Evolutionary conservation across 768 basidiomycete genomes (phyloP).

Genomic region (Chalciporus sphaerocephalus): DNA sequence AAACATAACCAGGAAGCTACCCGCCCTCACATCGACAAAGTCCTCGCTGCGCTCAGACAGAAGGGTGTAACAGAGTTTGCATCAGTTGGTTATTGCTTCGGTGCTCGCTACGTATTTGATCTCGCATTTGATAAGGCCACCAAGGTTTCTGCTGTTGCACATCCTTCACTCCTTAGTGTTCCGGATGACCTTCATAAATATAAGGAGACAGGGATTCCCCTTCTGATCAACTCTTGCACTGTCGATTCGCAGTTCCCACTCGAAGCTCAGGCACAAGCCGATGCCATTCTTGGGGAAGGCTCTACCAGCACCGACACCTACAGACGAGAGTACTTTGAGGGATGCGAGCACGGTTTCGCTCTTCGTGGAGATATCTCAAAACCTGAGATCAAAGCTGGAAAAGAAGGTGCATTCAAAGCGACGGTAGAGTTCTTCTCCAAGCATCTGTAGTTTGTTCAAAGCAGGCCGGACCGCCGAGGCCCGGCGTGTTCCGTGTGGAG

Average conservation of each 20-base stretch:
- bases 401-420: constrained; percentile 58
- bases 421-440: constrained; percentile 49
- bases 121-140: constrained; percentile 54
- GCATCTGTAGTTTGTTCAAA: constrained; percentile 5
- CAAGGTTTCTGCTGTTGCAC: constrained; percentile 46
- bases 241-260: constrained; percentile 46
- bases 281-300: constrained; percentile 43
- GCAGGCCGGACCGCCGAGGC: too few species aligned
- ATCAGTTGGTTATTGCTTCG: constrained; percentile 62
- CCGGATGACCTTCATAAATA: constrained; percentile 64
- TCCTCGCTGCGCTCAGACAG: constrained; percentile 51
- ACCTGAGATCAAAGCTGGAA: constrained; percentile 53
- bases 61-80: constrained; percentile 53
- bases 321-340: constrained; percentile 44
- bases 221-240: constrained; percentile 62
- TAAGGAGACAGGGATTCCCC: constrained; percentile 42
- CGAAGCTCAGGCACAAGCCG: constrained; percentile 41
- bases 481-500: too few species aligned
- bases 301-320: constrained; percentile 49
- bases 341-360: constrained; percentile 53
- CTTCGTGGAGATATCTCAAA: constrained; percentile 43
- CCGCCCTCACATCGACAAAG: constrained; percentile 49
- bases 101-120: constrained; percentile 58
- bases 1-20: constrained; percentile 38
- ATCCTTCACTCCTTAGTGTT: constrained; percentile 58